phyloP scores from a whole-genome alignment of 129 eudicot genomes.

The Lactuca sativa region DNA sequence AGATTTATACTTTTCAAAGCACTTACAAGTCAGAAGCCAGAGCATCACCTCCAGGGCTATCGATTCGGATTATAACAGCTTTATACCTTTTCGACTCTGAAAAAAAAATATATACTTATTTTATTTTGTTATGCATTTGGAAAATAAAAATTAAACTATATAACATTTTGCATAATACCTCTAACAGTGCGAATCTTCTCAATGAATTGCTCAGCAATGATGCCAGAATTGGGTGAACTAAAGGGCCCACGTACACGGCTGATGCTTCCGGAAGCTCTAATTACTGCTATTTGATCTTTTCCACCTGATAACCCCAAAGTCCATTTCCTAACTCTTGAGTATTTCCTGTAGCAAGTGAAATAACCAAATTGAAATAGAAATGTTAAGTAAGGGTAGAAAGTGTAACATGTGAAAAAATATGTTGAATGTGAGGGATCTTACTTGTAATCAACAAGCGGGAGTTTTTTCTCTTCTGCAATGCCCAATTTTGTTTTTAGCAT shows the following conservation, averaged over 20 bases:
- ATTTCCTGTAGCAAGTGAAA: constrained; percentile 53
- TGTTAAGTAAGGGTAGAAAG: background rate
- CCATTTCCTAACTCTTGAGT: constrained; percentile 74
- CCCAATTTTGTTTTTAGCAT: constrained; percentile 82
- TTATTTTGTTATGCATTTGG: too few species aligned
- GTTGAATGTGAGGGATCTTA: constrained; percentile 17
- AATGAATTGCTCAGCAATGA: constrained; percentile 76
- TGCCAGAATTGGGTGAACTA: constrained; percentile 66
- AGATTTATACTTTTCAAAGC: constrained; percentile 8
- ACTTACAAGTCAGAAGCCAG: constrained; percentile 97
- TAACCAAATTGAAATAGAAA: background rate
- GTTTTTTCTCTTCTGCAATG: constrained; percentile 59
- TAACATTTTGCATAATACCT: constrained; percentile 39
- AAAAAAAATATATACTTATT: constrained; percentile 15
- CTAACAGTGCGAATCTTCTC: constrained; percentile 81
- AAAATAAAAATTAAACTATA: constrained; percentile 1
- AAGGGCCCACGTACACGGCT: constrained; percentile 70
- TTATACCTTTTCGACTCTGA: constrained; percentile 79
- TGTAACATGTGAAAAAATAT: background rate
- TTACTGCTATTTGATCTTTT: constrained; percentile 74
- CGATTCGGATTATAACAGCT: constrained; percentile 83
- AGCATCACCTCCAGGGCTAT: constrained; percentile 98
- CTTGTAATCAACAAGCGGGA: constrained; percentile 92
- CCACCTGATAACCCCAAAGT: constrained; percentile 86
- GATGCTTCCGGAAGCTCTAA: constrained; percentile 94